phyloP scores from a whole-genome alignment of 768 basidiomycete species.

The Rhodotorula taiwanensis region DNA sequence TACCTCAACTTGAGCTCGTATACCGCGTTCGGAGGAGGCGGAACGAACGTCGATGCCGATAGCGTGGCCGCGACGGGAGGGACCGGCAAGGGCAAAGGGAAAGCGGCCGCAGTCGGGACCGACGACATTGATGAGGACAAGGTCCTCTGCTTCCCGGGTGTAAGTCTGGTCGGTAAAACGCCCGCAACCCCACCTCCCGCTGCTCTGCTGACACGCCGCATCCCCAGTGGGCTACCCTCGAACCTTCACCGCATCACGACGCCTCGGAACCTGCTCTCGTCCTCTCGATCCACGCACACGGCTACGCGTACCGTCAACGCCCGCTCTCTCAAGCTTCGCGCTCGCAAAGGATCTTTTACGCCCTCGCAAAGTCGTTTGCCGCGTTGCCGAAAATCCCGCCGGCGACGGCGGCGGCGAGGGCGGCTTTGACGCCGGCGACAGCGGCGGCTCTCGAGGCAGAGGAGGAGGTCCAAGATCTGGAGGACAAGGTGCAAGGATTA shows the following conservation, averaged over 20 bases:
- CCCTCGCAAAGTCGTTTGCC: constrained; percentile 37
- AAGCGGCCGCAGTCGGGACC: background rate
- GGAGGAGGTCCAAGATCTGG: too few species aligned
- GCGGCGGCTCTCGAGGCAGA: background rate
- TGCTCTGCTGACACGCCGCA: too few species aligned
- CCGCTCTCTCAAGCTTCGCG: constrained; percentile 36
- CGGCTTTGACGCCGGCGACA: constrained; percentile 1
- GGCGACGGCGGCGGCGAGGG: background rate
- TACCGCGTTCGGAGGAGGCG: background rate
- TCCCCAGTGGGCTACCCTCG: constrained; percentile 23
- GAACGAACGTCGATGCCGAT: background rate
- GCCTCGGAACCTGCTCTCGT: constrained; percentile 26
- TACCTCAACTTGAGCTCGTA: background rate
- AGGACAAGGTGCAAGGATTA: too few species aligned
- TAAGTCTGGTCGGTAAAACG: background rate
- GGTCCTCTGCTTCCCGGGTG: constrained; percentile 33
- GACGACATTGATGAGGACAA: constrained; percentile 18
- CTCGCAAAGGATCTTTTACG: constrained; percentile 38
- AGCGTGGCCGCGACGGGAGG: background rate
- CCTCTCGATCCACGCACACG: constrained; percentile 15
- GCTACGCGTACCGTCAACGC: constrained; percentile 31
- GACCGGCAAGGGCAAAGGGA: background rate
- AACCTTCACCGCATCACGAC: constrained; percentile 12
- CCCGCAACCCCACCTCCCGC: too few species aligned
- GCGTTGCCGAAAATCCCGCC: constrained; percentile 33